Conservation (phyloP, 495 filamentous ascomycete genomes). For the Aspergillus cavernicola region DNA sequence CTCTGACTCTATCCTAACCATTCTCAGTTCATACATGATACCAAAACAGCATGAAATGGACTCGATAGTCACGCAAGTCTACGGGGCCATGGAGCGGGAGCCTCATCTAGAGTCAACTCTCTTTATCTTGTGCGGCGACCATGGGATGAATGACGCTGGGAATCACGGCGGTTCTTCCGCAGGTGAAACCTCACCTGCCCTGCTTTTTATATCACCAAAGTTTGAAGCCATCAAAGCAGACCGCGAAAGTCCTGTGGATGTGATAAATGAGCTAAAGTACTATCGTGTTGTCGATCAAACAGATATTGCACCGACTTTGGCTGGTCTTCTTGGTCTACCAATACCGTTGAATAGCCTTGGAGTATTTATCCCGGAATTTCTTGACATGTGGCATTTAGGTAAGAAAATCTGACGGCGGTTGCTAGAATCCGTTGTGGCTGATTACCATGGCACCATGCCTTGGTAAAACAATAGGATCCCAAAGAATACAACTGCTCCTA, state of each 20-base stretch:
- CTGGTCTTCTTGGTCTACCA: conserved; percentile 80
- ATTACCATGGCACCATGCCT: conserved; percentile 8
- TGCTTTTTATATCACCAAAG: conserved; percentile 89
- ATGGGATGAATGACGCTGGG: conserved; percentile 98
- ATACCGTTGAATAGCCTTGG: conserved; percentile 91
- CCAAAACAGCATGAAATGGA: conserved; percentile 97
- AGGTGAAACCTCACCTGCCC: conserved; percentile 88
- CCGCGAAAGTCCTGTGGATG: conserved; percentile 38
- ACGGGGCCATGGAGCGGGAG: conserved; percentile 65
- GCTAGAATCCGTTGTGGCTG: background rate
- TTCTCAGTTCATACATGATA: conserved; percentile 74
- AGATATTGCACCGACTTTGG: conserved; percentile 88
- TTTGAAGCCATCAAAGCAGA: conserved; percentile 53
- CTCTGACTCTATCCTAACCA: conserved; percentile 11
- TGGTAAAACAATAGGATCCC: conserved; percentile 23
- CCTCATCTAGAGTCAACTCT: conserved; percentile 71
- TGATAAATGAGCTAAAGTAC: conserved; percentile 62
- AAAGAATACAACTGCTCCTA: conserved; percentile 62
- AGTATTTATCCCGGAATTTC: conserved; percentile 74
- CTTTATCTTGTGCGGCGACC: conserved; percentile 85
- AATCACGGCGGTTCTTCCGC: conserved; percentile 93
- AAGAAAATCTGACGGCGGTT: conserved; percentile 7
- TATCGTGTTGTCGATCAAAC: conserved; percentile 86
- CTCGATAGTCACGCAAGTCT: conserved; percentile 69
- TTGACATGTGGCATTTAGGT: conserved; percentile 69